Base-by-base conservation (phyloP, 495 filamentous ascomycete genomes). In the Aspergillus hancockii region DNA sequence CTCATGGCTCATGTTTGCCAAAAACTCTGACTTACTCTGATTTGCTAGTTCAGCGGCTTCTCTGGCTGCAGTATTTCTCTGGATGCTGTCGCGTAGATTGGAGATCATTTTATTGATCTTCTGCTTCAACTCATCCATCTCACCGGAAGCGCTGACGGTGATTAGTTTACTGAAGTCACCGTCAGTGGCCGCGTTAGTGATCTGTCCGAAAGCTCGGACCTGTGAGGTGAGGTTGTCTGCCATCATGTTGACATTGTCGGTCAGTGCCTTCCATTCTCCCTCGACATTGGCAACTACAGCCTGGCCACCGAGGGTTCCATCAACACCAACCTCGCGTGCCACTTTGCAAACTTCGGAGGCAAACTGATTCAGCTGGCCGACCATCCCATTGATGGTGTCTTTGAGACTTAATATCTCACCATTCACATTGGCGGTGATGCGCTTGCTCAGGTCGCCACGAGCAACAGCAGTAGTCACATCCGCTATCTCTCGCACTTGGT, bases 51-150 rank as follows among this genome's bases (percentile, higher is more conserved):
- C 94, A 61, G 94, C 94, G 52, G 93, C 91, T 71, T 98, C 94
- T 69, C 94, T 89, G 46, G 94, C 94, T 32, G 90, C 89, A 16
- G 91, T 97, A 72, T 98, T 98, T 71, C 90, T 86, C 71, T 98
- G 92, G 61, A 98, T 97, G 83, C 90, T 94, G 72, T 98, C 94
- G 56, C 93, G 81, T 59, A 98, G 75, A 69, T 96, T 96, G 72
- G 87, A 93, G 50, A 98, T 91, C 94, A 98, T 98, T 76, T 94
- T 90, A 65, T 98, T 98, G 81, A 98, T 98, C 80, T 98, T 98
- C 52, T 91, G 87, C 77, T 98, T 98, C 68, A 98, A 81, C 66
- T 97, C 93, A 75, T 97, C 95, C 94, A 98, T 98, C 73, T 98
- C 94, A 59, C 94, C 94, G 6, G 93, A 96, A 25, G 94, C 95